A percentile compares a stretch with the other conserved stretches of the same genome.
Conservation (phyloP, 1,284 basidiomycete genomes). For the Filobasidium uniguttulatum region DNA sequence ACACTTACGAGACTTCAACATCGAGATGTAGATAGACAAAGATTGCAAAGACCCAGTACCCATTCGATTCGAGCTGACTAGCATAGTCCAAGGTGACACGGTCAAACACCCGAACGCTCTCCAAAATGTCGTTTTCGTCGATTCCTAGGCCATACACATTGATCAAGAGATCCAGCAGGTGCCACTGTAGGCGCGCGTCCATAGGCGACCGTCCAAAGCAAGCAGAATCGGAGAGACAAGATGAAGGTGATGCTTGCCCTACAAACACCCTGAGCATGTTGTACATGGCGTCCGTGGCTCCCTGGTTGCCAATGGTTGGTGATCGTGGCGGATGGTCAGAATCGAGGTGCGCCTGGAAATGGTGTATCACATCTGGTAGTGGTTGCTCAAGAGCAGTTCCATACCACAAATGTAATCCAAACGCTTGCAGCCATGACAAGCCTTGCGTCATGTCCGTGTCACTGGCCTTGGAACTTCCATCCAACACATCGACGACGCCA, state of each 20-base stretch:
- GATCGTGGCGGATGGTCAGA: constrained; percentile 20
- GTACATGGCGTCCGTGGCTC: constrained; percentile 56
- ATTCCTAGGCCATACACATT: constrained; percentile 73
- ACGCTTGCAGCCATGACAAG: constrained; percentile 88
- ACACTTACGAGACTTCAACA: constrained; percentile 55
- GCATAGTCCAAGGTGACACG: constrained; percentile 71
- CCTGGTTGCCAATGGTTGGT: constrained; percentile 13
- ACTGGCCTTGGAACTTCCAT: constrained; percentile 41
- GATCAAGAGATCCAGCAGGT: constrained; percentile 70
- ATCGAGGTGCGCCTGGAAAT: constrained; percentile 49
- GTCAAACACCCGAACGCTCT: constrained; percentile 72
- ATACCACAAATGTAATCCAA: constrained; percentile 88
- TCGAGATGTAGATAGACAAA: constrained; percentile 87
- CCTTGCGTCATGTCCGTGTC: constrained; percentile 62
- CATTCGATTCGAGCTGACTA: constrained; percentile 66
- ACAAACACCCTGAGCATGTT: constrained; percentile 66
- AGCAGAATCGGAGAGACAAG: constrained; percentile 46
- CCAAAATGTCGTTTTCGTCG: constrained; percentile 43
- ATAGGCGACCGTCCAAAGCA: constrained; percentile 62
- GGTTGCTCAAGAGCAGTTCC: constrained; percentile 58
- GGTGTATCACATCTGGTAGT: constrained; percentile 53
- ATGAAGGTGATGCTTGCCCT: constrained; percentile 42
- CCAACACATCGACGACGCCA: constrained; percentile 56
- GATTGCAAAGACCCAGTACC: constrained; percentile 68
- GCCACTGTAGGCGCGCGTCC: constrained; percentile 81